Percentiles rank a stretch among this genome's conserved stretches.
Evolutionary conservation across 23 red algal genomes (phyloP).

Genomic region (Pyropia yezoensis): DNA sequence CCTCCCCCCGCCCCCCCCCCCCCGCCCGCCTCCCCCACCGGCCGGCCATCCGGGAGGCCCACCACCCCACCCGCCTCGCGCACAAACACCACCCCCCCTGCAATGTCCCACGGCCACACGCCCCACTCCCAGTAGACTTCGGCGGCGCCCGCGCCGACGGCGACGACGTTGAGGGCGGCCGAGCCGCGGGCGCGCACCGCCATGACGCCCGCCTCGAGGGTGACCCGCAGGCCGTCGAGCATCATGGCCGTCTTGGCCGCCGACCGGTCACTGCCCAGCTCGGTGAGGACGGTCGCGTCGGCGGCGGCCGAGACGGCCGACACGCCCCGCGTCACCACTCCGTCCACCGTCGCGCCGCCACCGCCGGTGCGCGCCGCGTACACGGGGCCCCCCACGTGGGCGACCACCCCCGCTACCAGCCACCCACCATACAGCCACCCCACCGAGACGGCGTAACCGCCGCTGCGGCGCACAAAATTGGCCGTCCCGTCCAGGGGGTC

Average conservation of each 20-base stretch:
- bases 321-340: conserved; percentile 7
- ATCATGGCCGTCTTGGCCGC: conserved; percentile 20
- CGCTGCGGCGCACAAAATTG: conserved; percentile 67
- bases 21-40: too few relatives aligned
- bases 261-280: conserved; percentile 58
- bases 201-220: conserved; percentile 25
- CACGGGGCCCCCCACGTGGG: conserved; percentile 49
- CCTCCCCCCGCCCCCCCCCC: too few relatives aligned
- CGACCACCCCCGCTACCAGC: conserved; percentile 48
- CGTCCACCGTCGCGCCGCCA: conserved; percentile 27
- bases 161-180: conserved; percentile 51
- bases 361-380: conserved; percentile 27
- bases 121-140: conserved; percentile 65
- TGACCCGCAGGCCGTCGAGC: conserved; percentile 2
- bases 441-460: conserved; percentile 33
- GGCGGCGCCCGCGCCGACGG: conserved; percentile 47
- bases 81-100: conserved; percentile 59
- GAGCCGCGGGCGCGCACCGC: conserved; percentile 57
- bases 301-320: background rate
- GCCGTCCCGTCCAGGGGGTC: conserved; percentile 93
- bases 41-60: background rate
- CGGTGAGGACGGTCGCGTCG: conserved; percentile 48
- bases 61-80: conserved; percentile 66
- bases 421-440: conserved; percentile 14
- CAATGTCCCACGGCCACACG: conserved; percentile 70